Evolutionary conservation across 2,329 filamentous ascomycete genomes (phyloP), one percentile per base, ranked within the genome.

Genomic region (Hypoxylon sp.): DNA sequence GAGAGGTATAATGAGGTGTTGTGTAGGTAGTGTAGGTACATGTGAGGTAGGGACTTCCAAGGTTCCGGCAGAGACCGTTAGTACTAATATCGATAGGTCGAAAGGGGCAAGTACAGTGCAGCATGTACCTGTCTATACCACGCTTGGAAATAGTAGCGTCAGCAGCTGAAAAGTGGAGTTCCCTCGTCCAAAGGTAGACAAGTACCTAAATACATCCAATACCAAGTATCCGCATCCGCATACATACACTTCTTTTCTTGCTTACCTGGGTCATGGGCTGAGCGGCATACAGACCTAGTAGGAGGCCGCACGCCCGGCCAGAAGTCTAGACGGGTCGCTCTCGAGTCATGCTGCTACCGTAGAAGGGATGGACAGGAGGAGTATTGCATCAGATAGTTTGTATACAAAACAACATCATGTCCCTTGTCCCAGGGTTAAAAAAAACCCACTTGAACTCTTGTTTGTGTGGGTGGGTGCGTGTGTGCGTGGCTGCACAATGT

Each of bases 161-260:
- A 70, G 65, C 68, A 70, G 65, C 68, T 70, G 65, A 68, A 70
- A 68, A 70, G 68, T 70, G 68, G 68, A 65, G 65, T 58, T 59
- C 17, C 28, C 36, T 30, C 19, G 34, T 60, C n/a, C 6, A 60
- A 23, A 30, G 9, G 53, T 57, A 59, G 25, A 43, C 55, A 52
- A 57, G 49, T 67, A 63, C 60, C 25, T 67, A 36, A 25, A 38
- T 63, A 63, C 55, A 55, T 63, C 25, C 10, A 60, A n/a, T n/a
- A 49, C 45, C n/a, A 45, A 36, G 30, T 32, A 49, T 28, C 38
- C 34, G 13, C 36, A 34, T 7, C 17, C 30, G 32, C 32, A 23
- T 48, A 45, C 9, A 55, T 49, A 61, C 30, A 61, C 32, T 46
- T 21, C 13, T 25, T 32, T n/a, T 21, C 23, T 19, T 53, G 19